These are phyloP conservation scores for Decorospora gaudefroyi DNA, from an alignment of 2,329 filamentous ascomycete genomes.

Conservation along the genomic window DNA sequence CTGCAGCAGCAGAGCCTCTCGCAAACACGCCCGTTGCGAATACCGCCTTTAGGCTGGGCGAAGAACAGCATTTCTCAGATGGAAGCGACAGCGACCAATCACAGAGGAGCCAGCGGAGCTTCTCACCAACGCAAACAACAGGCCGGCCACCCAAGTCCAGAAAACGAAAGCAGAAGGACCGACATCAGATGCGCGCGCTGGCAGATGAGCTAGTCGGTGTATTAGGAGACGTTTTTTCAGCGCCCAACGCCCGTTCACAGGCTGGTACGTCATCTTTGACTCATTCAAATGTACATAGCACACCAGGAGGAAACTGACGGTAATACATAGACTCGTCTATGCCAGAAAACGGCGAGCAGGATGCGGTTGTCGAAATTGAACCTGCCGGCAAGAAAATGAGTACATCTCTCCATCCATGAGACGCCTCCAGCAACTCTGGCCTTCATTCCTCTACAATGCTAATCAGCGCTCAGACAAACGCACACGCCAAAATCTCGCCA, in stretches of 20 bases:
- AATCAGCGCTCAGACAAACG: constrained; percentile 19
- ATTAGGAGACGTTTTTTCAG: constrained; percentile 24
- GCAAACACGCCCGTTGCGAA: neutral
- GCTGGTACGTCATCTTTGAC: constrained; percentile 18
- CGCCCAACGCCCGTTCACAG: constrained; percentile 4
- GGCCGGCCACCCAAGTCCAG: constrained; percentile 15
- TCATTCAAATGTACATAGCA: neutral
- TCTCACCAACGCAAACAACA: constrained; percentile 20
- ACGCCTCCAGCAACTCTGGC: neutral
- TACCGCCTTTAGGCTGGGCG: constrained; percentile 22
- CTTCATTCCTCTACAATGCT: neutral
- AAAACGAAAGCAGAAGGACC: constrained; percentile 24
- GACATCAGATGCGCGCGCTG: constrained; percentile 28
- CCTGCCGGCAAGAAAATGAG: constrained; percentile 25
- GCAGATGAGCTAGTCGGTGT: constrained; percentile 25
- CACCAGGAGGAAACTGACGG: constrained; percentile 6
- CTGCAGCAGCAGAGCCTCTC: constrained; percentile 2
- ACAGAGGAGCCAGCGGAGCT: constrained; percentile 25
- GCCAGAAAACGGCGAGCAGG: constrained; percentile 14
- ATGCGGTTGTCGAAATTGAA: constrained; percentile 16
- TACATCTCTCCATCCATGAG: constrained; percentile 11
- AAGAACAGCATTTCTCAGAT: constrained; percentile 18
- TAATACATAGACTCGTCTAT: constrained; percentile 1
- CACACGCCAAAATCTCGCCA: constrained; percentile 27
- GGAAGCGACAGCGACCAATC: constrained; percentile 34